These are phyloP conservation scores for Aspergillus proliferans DNA, from an alignment of 2,329 filamentous ascomycete genomes.

Conservation along the genomic window DNA sequence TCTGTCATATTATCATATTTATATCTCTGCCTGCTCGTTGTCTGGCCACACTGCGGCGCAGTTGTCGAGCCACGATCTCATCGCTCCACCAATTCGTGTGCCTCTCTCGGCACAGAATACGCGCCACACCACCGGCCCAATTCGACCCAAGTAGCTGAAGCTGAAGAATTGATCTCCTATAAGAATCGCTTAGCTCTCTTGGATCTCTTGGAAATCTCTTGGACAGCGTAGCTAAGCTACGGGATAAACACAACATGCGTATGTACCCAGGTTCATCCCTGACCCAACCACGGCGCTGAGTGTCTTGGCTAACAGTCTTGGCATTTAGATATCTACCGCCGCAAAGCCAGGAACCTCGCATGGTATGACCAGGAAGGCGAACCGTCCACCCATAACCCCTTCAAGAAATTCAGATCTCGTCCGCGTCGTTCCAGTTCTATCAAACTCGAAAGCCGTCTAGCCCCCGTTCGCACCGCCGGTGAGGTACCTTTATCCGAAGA, in stretches of 20 bases:
- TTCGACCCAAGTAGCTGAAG: not conserved
- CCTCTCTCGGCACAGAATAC: not conserved
- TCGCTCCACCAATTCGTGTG: not conserved
- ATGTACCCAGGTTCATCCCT: not conserved
- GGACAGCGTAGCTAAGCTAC: too few relatives aligned
- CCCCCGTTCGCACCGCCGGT: conserved; percentile 15
- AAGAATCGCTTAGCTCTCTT: too few relatives aligned
- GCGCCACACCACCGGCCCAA: not conserved
- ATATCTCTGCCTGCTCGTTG: not conserved
- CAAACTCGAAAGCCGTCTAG: conserved; percentile 25
- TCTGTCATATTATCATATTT: not conserved
- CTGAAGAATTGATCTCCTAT: not conserved
- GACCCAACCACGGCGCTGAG: not conserved
- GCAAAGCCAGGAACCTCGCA: conserved; percentile 32
- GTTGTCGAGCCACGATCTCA: not conserved
- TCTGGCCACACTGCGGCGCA: not conserved
- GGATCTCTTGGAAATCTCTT: too few relatives aligned
- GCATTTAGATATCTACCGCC: conserved; percentile 34
- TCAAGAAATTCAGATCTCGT: conserved; percentile 32
- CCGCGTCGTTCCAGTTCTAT: conserved; percentile 22
- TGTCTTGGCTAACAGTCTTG: not conserved
- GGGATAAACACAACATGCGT: conserved; percentile 1
- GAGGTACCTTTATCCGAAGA: conserved; percentile 19
- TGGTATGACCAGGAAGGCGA: conserved; percentile 39
- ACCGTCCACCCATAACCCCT: conserved; percentile 34